Percentiles rank a stretch among this genome's conserved stretches.
These are phyloP conservation scores for Cryptomeria japonica DNA, from an alignment of 75 land plant genomes.

Conservation along the genomic window DNA sequence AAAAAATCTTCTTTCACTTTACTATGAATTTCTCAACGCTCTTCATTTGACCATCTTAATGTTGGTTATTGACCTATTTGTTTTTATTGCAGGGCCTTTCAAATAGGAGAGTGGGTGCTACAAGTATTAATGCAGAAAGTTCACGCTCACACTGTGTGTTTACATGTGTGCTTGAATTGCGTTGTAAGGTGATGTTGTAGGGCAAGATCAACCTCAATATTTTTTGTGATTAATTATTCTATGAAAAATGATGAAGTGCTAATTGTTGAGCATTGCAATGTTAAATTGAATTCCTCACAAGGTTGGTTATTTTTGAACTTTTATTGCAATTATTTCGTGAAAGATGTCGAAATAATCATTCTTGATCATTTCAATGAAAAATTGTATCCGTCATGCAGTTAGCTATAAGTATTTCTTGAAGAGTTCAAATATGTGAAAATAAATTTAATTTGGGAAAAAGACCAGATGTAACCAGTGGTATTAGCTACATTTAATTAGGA, in stretches of 20 bases:
- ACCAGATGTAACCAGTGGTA: neutral
- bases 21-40: neutral
- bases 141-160: slow-evolving; percentile 88
- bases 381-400: neutral
- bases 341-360: neutral
- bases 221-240: neutral
- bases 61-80: neutral
- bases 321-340: neutral
- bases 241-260: neutral
- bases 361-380: neutral
- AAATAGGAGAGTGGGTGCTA: slow-evolving; percentile 86
- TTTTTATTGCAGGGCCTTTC: slow-evolving; percentile 67
- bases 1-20: neutral
- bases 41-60: neutral
- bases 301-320: neutral
- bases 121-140: slow-evolving; percentile 78
- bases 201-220: neutral
- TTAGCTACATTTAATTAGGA: neutral
- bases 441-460: neutral
- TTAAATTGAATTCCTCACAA: neutral
- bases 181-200: slow-evolving; percentile 62
- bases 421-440: neutral
- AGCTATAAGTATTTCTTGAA: neutral
- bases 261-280: neutral
- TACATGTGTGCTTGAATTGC: slow-evolving; percentile 82